Evolutionary conservation across 805 yeast species (phyloP).

Genomic region (Ogataea parapolymorpha): DNA sequence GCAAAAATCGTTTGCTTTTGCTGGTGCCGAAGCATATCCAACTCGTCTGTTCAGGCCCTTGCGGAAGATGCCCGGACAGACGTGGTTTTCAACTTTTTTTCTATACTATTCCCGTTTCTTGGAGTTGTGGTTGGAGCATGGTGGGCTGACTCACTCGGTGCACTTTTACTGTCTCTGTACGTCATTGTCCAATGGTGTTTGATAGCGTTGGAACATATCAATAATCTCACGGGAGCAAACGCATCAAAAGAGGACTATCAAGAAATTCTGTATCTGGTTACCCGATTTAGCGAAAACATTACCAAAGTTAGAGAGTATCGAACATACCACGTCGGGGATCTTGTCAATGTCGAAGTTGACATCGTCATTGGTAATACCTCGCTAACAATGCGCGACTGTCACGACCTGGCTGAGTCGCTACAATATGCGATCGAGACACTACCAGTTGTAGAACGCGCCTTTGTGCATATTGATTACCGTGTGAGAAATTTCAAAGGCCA

Average conservation of each 20-base stretch:
- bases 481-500: conserved; percentile 40
- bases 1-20: conserved; percentile 59
- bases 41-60: conserved; percentile 70
- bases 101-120: conserved; percentile 63
- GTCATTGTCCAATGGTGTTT: conserved; percentile 61
- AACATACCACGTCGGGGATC: conserved; percentile 78
- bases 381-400: conserved; percentile 60
- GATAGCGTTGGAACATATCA: conserved; percentile 68
- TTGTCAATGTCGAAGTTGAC: conserved; percentile 73
- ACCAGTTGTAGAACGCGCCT: conserved; percentile 76
- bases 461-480: conserved; percentile 70
- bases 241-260: conserved; percentile 62
- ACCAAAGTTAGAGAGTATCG: conserved; percentile 60
- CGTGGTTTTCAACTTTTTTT: conserved; percentile 66
- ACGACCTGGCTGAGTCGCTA: conserved; percentile 76
- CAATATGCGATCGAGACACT: conserved; percentile 78
- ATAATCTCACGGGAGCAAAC: conserved; percentile 70
- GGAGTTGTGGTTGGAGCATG: conserved; percentile 53
- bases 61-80: conserved; percentile 84
- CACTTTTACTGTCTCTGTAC: conserved; percentile 57
- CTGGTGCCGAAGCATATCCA: conserved; percentile 58
- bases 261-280: conserved; percentile 62
- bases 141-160: conserved; percentile 80
- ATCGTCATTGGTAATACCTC: conserved; percentile 49
- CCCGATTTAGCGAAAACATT: conserved; percentile 66